Evolutionary conservation across 2,329 filamentous ascomycete genomes (phyloP).

Genomic region (Nemania diffusa): DNA sequence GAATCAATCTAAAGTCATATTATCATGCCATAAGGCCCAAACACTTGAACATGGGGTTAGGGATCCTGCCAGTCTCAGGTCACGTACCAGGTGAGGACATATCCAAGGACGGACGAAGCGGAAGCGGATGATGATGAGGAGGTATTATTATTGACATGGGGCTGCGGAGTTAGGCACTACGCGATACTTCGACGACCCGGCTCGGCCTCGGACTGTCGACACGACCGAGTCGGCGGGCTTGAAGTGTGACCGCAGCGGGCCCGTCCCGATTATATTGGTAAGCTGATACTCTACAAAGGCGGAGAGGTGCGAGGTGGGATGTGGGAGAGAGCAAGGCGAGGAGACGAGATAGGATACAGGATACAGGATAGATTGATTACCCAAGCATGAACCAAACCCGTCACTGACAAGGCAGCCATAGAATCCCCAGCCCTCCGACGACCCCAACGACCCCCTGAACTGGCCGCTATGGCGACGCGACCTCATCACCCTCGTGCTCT

Average conservation of each 20-base stretch:
- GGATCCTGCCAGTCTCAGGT: slow-evolving; percentile 75
- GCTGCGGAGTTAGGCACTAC: slow-evolving; percentile 63
- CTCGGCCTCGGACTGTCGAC: slow-evolving; percentile 52
- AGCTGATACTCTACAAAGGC: slow-evolving; percentile 27
- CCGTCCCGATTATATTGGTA: slow-evolving; percentile 79
- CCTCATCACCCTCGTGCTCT: slow-evolving; percentile 80
- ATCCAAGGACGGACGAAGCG: too few species aligned
- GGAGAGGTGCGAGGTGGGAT: neutral
- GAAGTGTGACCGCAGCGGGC: slow-evolving; percentile 77
- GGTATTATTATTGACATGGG: slow-evolving; percentile 24
- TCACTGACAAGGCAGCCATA: slow-evolving; percentile 40
- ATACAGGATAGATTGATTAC: neutral
- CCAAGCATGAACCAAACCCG: neutral
- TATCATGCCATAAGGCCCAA: slow-evolving; percentile 15
- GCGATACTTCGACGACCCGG: slow-evolving; percentile 71
- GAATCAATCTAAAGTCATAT: slow-evolving; percentile 12
- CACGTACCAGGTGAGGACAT: slow-evolving; percentile 76
- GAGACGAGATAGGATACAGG: neutral
- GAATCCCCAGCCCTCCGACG: slow-evolving; percentile 86
- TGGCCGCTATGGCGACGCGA: slow-evolving; percentile 92
- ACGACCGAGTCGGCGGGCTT: slow-evolving; percentile 59
- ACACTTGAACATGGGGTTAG: slow-evolving; percentile 68
- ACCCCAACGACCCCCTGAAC: slow-evolving; percentile 86
- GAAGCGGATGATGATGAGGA: too few species aligned
- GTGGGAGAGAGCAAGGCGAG: neutral